Conservation (phyloP, 768 basidiomycete species). For the Auriscalpium orientale region DNA sequence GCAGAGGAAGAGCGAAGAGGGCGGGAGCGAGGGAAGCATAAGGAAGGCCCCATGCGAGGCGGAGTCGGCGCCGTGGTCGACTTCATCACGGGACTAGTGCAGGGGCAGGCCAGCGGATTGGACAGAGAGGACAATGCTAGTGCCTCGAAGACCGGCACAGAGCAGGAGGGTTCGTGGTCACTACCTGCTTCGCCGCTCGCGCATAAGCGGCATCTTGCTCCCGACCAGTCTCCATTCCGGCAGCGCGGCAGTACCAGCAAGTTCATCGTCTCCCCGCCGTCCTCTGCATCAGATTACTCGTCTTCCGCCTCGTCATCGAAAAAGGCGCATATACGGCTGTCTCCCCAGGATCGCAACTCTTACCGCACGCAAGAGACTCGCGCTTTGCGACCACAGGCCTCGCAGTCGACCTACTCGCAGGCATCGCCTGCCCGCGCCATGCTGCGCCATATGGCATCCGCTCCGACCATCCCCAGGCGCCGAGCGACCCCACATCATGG, state of each 20-base stretch:
- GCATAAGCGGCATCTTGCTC: not conserved
- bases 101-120: slow-evolving; percentile 19
- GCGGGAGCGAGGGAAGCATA: not conserved
- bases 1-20: slow-evolving; percentile 19
- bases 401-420: slow-evolving; percentile 17
- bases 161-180: slow-evolving; percentile 1
- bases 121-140: slow-evolving; percentile 5
- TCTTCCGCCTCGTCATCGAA: not conserved
- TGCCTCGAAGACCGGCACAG: not conserved
- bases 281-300: not conserved
- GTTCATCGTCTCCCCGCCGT: not conserved
- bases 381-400: slow-evolving; percentile 8
- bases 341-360: slow-evolving; percentile 6
- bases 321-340: not conserved
- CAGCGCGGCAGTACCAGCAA: not conserved
- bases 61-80: slow-evolving; percentile 52
- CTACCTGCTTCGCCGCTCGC: not conserved
- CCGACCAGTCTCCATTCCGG: not conserved
- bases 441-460: slow-evolving; percentile 69
- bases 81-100: slow-evolving; percentile 58
- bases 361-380: not conserved
- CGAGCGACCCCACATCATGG: slow-evolving; percentile 2
- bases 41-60: slow-evolving; percentile 30
- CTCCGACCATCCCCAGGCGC: slow-evolving; percentile 33
- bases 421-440: slow-evolving; percentile 51